Evolutionary conservation across 768 basidiomycete genomes (phyloP).

Genomic region (Boletus sp.): DNA sequence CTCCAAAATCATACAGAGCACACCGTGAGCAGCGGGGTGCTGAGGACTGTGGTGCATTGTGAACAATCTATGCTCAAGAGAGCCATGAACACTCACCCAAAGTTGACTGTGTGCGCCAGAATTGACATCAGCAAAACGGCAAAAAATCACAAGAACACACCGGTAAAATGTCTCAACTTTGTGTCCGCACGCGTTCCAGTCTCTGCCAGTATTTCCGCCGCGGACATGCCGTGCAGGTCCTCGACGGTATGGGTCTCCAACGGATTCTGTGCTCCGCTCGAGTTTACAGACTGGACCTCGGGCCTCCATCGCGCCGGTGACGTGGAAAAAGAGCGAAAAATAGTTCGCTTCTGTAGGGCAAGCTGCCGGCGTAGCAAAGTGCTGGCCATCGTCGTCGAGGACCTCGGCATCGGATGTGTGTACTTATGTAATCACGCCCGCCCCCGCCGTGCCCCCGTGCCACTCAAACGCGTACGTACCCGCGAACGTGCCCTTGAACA

Average conservation of each 20-base stretch:
- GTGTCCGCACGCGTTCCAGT: conserved; percentile 67
- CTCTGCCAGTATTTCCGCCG: conserved; percentile 78
- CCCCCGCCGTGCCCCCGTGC: too few relatives aligned
- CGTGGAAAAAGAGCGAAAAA: conserved; percentile 27
- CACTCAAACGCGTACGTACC: conserved; percentile 64
- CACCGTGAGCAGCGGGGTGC: conserved; percentile 98
- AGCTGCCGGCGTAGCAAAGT: conserved; percentile 62
- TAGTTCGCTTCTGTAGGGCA: conserved; percentile 31
- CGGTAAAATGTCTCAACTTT: conserved; percentile 92
- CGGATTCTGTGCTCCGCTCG: conserved; percentile 40
- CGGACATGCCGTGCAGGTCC: conserved; percentile 78
- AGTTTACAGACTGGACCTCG: conserved; percentile 26
- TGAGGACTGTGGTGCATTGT: conserved; percentile 52
- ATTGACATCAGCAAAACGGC: conserved; percentile 6
- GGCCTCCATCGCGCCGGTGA: conserved; percentile 23
- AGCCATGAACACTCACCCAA: conserved; percentile 54
- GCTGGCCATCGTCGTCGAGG: conserved; percentile 55
- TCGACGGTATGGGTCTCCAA: conserved; percentile 77
- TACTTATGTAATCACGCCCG: too few relatives aligned
- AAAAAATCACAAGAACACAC: conserved; percentile 40
- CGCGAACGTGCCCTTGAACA: conserved; percentile 77
- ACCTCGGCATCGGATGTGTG: too few relatives aligned
- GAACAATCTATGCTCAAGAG: neutral
- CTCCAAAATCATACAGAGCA: conserved; percentile 95
- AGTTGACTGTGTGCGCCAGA: conserved; percentile 68